Conservation (phyloP, 208 protist genomes). For the Leishmania mexicana region DNA sequence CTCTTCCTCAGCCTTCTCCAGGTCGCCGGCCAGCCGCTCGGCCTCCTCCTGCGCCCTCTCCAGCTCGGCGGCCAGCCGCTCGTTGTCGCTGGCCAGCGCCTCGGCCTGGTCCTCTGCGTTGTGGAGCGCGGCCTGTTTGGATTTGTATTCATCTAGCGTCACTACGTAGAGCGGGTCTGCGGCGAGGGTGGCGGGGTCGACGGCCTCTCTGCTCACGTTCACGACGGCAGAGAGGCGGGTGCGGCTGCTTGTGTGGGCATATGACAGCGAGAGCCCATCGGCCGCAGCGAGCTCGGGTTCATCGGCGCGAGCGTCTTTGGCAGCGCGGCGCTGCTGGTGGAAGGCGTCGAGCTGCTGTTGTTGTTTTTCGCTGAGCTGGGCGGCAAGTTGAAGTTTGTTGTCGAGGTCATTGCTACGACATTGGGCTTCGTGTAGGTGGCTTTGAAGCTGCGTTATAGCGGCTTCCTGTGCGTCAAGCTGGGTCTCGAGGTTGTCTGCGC, state of each 20-base stretch:
- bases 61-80: conserved; percentile 18
- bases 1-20: neutral
- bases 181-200: neutral
- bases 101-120: neutral
- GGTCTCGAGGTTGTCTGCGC: conserved; percentile 1
- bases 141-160: neutral
- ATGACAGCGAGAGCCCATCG: neutral
- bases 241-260: neutral
- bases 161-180: neutral
- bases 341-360: conserved; percentile 10
- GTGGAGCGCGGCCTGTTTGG: neutral
- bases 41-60: neutral
- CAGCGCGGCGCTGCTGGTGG: conserved; percentile 26
- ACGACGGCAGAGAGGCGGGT: neutral
- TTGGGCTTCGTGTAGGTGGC: conserved; percentile 5
- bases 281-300: conserved; percentile 1
- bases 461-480: neutral
- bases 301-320: conserved; percentile 6
- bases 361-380: conserved; percentile 5
- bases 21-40: neutral
- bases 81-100: conserved; percentile 7
- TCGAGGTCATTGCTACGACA: neutral
- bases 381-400: neutral
- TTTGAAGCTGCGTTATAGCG: conserved; percentile 13
- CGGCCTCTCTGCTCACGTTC: neutral